Evolutionary conservation across 1,284 basidiomycete species (phyloP).

Genomic region (Leccinum glutinopallens): DNA sequence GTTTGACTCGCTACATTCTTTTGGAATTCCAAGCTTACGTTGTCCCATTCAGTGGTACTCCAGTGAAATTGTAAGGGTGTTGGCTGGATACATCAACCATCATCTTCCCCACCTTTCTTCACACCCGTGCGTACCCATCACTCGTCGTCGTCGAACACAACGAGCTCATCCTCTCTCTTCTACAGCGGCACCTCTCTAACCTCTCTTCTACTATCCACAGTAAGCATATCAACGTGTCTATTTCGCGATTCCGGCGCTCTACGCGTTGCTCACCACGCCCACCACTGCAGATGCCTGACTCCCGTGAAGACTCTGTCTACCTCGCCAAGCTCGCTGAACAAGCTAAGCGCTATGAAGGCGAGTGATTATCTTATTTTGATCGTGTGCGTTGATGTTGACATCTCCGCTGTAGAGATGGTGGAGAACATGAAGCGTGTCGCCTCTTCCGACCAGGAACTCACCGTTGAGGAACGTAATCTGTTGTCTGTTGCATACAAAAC

Average conservation of each 20-base stretch:
- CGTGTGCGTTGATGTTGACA: slow-evolving; percentile 16
- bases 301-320: slow-evolving; percentile 97
- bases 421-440: slow-evolving; percentile 99
- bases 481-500: slow-evolving; percentile 99
- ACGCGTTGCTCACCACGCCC: slow-evolving; percentile 29
- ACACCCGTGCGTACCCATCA: slow-evolving; percentile 32
- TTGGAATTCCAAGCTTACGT: too few species aligned
- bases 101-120: slow-evolving; percentile 43
- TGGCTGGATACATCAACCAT: slow-evolving; percentile 40
- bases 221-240: slow-evolving; percentile 37
- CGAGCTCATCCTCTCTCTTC: slow-evolving; percentile 35
- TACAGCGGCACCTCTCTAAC: slow-evolving; percentile 12
- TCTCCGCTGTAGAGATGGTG: slow-evolving; percentile 81
- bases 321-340: slow-evolving; percentile 99
- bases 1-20: too few species aligned
- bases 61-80: too few species aligned
- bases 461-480: slow-evolving; percentile 98
- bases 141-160: slow-evolving; percentile 34
- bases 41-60: too few species aligned
- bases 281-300: slow-evolving; percentile 69
- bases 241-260: slow-evolving; percentile 22
- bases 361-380: slow-evolving; percentile 32
- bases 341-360: slow-evolving; percentile 97
- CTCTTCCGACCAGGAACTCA: slow-evolving; percentile 96
- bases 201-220: slow-evolving; percentile 31